Base-by-base conservation (phyloP, 495 filamentous ascomycete species). In the Pseudotulostoma volvatum region DNA sequence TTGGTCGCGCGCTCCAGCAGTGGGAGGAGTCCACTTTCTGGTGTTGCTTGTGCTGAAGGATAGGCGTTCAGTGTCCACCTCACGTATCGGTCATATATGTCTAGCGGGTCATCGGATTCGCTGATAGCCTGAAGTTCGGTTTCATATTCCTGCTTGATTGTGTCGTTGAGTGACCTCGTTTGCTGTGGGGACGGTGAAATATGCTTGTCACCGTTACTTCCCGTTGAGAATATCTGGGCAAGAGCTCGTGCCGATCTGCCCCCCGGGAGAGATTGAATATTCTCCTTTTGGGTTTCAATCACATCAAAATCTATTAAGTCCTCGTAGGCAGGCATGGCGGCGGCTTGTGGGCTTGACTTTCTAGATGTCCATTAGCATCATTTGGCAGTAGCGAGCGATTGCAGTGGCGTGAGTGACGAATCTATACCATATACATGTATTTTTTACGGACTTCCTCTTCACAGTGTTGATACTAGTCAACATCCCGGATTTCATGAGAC, bases 261-360 rank as follows among this genome's bases (percentile, higher is more conserved):
- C 34, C 83, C 79, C 1, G 92, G 84, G 30, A 96, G 69, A 9
- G 87, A 79, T 52, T 94, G 86, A 31, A 96, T 93, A 52, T 97
- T 96, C 59, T 97, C 90, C 60, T 97, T 97, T 51, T 94, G 86
- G 32, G 69, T 71, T 55, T 97, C 90, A 61, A 97, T 96, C 44
- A 95, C 75, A 44, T 93, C 81, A 67, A 97, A 96, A 58, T 92
- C 74, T 52, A 94, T 82, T 13, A 76, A 55, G 45, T 79, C 73
- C 21, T 71, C 64, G 20, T 68, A 52, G 37, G 50, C 61, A 50
- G 67, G 58, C 70, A 73, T 73, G 25, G 48, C 53, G 52, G 43
- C 50, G 49, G 51, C 33, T 37, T 37, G 33, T 33, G n/a, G n/a
- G n/a, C n/a, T n/a, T n/a, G n/a, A n/a, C n/a, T n/a, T n/a, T n/a